Percentiles rank a stretch among this genome's conserved stretches.
These are phyloP conservation scores for Davidsoniella virescens DNA, from an alignment of 2,329 filamentous ascomycete genomes.

Conservation along the genomic window DNA sequence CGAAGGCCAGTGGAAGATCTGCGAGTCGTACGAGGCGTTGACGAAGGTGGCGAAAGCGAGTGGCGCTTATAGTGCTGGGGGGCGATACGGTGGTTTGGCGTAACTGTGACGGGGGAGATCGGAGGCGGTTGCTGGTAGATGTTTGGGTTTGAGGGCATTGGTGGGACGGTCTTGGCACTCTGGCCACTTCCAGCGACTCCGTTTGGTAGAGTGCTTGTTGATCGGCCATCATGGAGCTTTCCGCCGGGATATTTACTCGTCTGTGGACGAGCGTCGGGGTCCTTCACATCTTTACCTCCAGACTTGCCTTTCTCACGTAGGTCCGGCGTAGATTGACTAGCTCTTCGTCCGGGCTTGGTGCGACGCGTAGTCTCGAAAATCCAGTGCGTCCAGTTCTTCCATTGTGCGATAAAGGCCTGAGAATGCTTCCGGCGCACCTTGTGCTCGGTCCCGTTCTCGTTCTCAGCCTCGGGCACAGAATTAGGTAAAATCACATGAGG, in stretches of 20 bases:
- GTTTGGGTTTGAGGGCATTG: constrained; percentile 10
- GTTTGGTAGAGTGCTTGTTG: constrained; percentile 31
- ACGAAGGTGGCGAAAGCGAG: constrained; percentile 69
- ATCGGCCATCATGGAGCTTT: constrained; percentile 13
- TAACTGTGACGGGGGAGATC: constrained; percentile 6
- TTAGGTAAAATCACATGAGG: constrained; percentile 30
- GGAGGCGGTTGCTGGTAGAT: constrained; percentile 2
- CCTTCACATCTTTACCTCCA: constrained; percentile 21
- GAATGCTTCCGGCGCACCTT: constrained; percentile 41
- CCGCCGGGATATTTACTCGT: constrained; percentile 31
- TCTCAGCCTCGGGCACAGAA: constrained; percentile 14
- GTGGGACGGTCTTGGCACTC: constrained; percentile 17
- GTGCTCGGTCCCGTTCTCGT: constrained; percentile 18
- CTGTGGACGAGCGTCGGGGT: constrained; percentile 41
- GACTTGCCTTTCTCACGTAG: constrained; percentile 33
- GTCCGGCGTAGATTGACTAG: constrained; percentile 43
- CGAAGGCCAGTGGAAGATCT: constrained; percentile 69
- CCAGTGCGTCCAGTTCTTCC: constrained; percentile 51
- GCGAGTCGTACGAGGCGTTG: constrained; percentile 78
- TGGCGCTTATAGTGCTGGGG: constrained; percentile 44
- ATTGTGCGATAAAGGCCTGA: constrained; percentile 41
- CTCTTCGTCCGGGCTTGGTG: constrained; percentile 32
- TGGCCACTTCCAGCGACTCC: constrained; percentile 37
- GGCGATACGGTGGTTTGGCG: constrained; percentile 8
- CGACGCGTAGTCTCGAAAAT: constrained; percentile 41